Conservation (phyloP, 2,329 filamentous ascomycete genomes). For the Zalaria obscura region DNA sequence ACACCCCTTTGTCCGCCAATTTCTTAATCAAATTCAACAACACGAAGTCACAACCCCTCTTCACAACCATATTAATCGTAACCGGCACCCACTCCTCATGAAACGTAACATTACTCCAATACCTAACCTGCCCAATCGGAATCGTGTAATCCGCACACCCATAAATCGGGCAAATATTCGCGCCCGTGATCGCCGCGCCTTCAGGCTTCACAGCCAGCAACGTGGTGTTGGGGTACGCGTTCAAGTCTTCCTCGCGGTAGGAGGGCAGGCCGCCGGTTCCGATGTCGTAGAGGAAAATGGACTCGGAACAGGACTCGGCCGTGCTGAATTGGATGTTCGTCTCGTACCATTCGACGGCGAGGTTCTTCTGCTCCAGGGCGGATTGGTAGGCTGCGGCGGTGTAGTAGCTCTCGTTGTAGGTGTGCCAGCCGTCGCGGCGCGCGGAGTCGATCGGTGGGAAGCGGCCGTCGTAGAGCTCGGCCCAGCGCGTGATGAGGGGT, state of each 20-base stretch:
- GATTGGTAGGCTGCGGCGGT: constrained; percentile 10
- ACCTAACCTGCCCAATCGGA: constrained; percentile 28
- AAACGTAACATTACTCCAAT: constrained; percentile 24
- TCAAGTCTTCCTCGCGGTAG: constrained; percentile 22
- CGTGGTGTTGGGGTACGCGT: constrained; percentile 16
- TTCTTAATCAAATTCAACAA: constrained; percentile 27
- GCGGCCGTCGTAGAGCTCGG: constrained; percentile 19
- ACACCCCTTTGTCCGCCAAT: constrained; percentile 23
- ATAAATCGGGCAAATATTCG: constrained; percentile 7
- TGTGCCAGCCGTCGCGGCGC: constrained; percentile 16
- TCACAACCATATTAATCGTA: constrained; percentile 27
- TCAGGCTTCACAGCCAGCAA: constrained; percentile 19
- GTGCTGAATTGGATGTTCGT: constrained; percentile 21
- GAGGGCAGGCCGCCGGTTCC: constrained; percentile 27
- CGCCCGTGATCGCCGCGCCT: constrained; percentile 17
- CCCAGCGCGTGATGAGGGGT: constrained; percentile 20
- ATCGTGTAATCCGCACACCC: constrained; percentile 26
- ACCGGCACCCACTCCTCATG: constrained; percentile 28
- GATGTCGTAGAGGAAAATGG: constrained; percentile 27
- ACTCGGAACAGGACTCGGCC: constrained; percentile 24
- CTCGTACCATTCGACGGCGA: constrained; percentile 24
- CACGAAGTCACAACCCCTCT: constrained; percentile 29
- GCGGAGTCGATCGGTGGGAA: constrained; percentile 26
- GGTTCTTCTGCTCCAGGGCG: constrained; percentile 16
- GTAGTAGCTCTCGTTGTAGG: constrained; percentile 13